Percentiles rank a stretch among this genome's conserved stretches.
Evolutionary conservation across 306 rosid species (phyloP).

Genomic region (barrel medic (Medicago truncatula)): MtrunA17r5.0-ANR NC_053044.1:20551501-20552000

Average conservation of each 20-base stretch:
- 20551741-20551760: not conserved
- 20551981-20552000: not conserved
- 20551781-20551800: not conserved
- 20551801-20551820: not conserved
- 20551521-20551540: conserved; percentile 45
- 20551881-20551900: not conserved
- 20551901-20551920: not conserved
- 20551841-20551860: too few species aligned
- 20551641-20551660: conserved; percentile 42
- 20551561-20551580: conserved; percentile 38
- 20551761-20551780: not conserved
- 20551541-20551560: conserved; percentile 39
- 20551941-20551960: not conserved
- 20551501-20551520: conserved; percentile 41
- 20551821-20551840: too few species aligned
- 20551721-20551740: not conserved
- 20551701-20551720: conserved; percentile 8
- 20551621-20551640: conserved; percentile 34
- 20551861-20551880: too few species aligned
- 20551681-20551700: conserved; percentile 53
- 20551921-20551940: conserved; percentile 2
- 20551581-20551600: conserved; percentile 43
- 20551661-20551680: conserved; percentile 31
- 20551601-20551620: not conserved
- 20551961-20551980: not conserved